phyloP scores from a whole-genome alignment of 2,329 filamentous ascomycete genomes.

The Blastomyces silverae region DNA sequence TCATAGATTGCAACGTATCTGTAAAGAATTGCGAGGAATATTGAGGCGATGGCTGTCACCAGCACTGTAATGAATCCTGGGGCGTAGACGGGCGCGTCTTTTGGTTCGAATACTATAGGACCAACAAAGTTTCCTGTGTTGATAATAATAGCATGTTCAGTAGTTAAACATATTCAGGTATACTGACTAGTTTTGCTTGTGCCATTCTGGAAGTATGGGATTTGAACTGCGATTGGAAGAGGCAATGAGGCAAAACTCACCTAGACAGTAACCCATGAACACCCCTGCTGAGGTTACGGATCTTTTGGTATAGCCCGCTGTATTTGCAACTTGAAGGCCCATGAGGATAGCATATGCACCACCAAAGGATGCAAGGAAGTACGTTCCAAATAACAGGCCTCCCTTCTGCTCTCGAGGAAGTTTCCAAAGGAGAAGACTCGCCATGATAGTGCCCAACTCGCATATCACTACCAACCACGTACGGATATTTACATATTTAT shows the following conservation, averaged over 20 bases:
- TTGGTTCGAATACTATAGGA: slow-evolving; percentile 38
- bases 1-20: slow-evolving; percentile 39
- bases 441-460: slow-evolving; percentile 39
- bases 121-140: slow-evolving; percentile 41
- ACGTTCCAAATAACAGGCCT: slow-evolving; percentile 45
- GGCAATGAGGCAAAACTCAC: slow-evolving; percentile 24
- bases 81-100: slow-evolving; percentile 38
- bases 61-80: slow-evolving; percentile 39
- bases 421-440: slow-evolving; percentile 40
- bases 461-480: slow-evolving; percentile 39
- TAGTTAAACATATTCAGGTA: neutral
- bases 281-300: slow-evolving; percentile 45
- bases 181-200: neutral
- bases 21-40: slow-evolving; percentile 27
- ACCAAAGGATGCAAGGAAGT: slow-evolving; percentile 43
- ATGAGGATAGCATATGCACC: slow-evolving; percentile 48
- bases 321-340: slow-evolving; percentile 47
- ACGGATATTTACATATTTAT: slow-evolving; percentile 32
- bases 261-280: slow-evolving; percentile 49
- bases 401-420: slow-evolving; percentile 40
- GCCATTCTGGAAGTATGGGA: neutral
- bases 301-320: slow-evolving; percentile 49
- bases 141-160: neutral
- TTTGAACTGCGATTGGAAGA: neutral
- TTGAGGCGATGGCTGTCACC: slow-evolving; percentile 31